Evolutionary conservation across 495 filamentous ascomycete genomes (phyloP), one percentile per base, ranked within the genome.

Genomic region (Cercophora sp.): DNA sequence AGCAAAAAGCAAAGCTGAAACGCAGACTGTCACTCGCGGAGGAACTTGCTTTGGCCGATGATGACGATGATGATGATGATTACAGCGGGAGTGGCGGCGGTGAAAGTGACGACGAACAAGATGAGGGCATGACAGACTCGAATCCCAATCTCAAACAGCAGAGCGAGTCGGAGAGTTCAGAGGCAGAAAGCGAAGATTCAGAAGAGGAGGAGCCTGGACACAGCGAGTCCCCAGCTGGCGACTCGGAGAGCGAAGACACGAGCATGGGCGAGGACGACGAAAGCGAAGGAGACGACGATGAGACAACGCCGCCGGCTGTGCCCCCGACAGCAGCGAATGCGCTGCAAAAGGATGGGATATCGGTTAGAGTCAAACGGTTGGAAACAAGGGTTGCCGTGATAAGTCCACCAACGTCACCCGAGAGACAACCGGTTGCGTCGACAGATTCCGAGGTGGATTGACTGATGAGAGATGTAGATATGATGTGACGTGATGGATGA

Each of bases 1-100:
- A 10, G 31, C 19, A 5, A 13, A 39, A 34, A 11, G 27, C 6
- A 16, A 26, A 26, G 39, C 24, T 50, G 8, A 58, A 58, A 22
- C 50, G 56, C 2, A 16, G 56, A 8, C 34, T 58, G 3, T 58
- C 56, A 5, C 31, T 58, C 13, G 56, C 56, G 3, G 56, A 58
- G 24, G 56, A 58, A 24, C 37, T 58, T 10, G 56, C 56, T 0
- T 13, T 58, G 0, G 43, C 36, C 6, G 39, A 31, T 2, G 55
- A 51, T 15, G 43, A 8, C 19, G 40, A 43, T 4, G 23, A 25
- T 5, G 40, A 25, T 22, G 40, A 43, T 9, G 40, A 43, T 1
- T 5, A 25, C 18, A 18, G 6, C 25, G 20, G 13, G 4, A 19
- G 5, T n/a, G 40, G 8, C 40, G 40, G 3, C 16, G 3, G 4